Evolutionary conservation across 2,329 filamentous ascomycete genomes (phyloP).

Genomic region (Aureobasidium subglaciale): DNA sequence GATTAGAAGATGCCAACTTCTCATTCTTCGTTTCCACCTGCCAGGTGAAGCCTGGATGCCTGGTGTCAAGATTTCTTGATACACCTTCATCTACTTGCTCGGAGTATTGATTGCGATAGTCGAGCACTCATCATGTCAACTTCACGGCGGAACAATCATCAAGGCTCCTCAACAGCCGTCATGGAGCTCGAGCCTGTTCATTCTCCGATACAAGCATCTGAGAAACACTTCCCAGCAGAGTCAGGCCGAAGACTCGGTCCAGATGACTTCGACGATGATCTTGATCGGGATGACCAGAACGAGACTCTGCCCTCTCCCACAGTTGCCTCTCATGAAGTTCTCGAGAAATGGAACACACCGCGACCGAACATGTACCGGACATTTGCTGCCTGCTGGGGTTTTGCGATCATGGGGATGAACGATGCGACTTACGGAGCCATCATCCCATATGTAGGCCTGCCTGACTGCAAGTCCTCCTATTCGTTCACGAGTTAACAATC

Average conservation of each 20-base stretch:
- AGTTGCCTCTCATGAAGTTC: slow-evolving; percentile 32
- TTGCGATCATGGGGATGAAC: slow-evolving; percentile 61
- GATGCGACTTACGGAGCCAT: slow-evolving; percentile 56
- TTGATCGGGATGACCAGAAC: slow-evolving; percentile 21
- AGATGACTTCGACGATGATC: slow-evolving; percentile 12
- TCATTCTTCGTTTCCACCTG: neutral
- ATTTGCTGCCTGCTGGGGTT: slow-evolving; percentile 52
- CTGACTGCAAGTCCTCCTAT: neutral
- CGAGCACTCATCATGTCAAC: neutral
- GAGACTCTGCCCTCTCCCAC: slow-evolving; percentile 41
- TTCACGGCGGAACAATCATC: neutral
- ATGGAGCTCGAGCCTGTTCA: slow-evolving; percentile 23
- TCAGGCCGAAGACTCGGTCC: slow-evolving; percentile 21
- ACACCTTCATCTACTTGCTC: neutral
- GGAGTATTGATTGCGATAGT: neutral
- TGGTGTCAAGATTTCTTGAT: neutral
- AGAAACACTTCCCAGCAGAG: slow-evolving; percentile 20
- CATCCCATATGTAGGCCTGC: slow-evolving; percentile 40
- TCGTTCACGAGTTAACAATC: neutral
- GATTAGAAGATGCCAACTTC: neutral
- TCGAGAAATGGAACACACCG: slow-evolving; percentile 59
- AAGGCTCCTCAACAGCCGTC: slow-evolving; percentile 24
- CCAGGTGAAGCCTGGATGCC: no score
- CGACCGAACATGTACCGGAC: slow-evolving; percentile 52
- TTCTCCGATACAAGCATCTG: neutral